A percentile compares a stretch with the other conserved stretches of the same genome.
phyloP scores from a whole-genome alignment of 805 yeast genomes.

The Sungouiozyma ichnusensis region DNA sequence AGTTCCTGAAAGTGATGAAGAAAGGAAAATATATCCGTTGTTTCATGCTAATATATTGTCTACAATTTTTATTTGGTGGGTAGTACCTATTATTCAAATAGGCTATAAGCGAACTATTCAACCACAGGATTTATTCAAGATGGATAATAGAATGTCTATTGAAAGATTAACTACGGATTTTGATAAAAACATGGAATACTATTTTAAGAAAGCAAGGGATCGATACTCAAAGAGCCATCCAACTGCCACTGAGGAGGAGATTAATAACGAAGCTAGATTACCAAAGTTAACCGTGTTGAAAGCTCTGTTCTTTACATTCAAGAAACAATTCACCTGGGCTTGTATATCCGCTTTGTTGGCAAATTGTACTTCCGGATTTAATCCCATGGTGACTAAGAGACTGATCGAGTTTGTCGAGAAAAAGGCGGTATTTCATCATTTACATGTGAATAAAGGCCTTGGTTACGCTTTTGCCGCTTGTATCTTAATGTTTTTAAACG shows the following conservation, averaged over 20 bases:
- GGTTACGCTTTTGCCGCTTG: slow-evolving; percentile 70
- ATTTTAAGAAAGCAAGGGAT: slow-evolving; percentile 26
- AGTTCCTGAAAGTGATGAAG: slow-evolving; percentile 37
- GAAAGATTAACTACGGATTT: slow-evolving; percentile 35
- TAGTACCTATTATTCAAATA: slow-evolving; percentile 46
- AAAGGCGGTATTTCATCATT: slow-evolving; percentile 34
- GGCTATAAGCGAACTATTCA: slow-evolving; percentile 67
- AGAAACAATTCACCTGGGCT: slow-evolving; percentile 36
- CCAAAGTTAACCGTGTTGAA: slow-evolving; percentile 30
- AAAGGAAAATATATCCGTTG: slow-evolving; percentile 42
- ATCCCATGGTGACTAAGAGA: slow-evolving; percentile 56
- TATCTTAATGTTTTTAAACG: slow-evolving; percentile 39
- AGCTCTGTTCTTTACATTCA: slow-evolving; percentile 42
- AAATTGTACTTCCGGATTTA: slow-evolving; percentile 40
- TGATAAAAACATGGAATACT: slow-evolving; percentile 24
- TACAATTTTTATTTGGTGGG: slow-evolving; percentile 54
- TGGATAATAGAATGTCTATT: slow-evolving; percentile 35
- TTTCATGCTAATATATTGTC: slow-evolving; percentile 32
- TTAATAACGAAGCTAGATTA: slow-evolving; percentile 21
- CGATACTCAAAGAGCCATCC: slow-evolving; percentile 28
- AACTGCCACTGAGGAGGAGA: slow-evolving; percentile 31
- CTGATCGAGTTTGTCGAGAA: slow-evolving; percentile 55
- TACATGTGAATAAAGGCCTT: slow-evolving; percentile 47
- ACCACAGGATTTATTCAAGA: slow-evolving; percentile 47
- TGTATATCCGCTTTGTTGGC: slow-evolving; percentile 36